phyloP scores from a whole-genome alignment of 495 filamentous ascomycete genomes.

The Bacidia rubella region DNA sequence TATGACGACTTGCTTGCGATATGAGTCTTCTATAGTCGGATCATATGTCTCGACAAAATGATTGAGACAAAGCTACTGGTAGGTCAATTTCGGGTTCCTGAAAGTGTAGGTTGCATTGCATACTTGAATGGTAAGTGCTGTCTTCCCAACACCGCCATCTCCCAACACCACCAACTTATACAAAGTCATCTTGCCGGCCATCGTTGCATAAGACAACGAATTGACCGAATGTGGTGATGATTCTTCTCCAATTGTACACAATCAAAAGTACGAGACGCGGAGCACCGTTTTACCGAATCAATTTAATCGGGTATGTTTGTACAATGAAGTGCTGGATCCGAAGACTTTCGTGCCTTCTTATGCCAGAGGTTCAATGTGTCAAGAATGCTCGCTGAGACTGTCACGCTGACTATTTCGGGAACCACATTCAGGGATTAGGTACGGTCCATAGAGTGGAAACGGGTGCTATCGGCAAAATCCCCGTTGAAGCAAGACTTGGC shows the following conservation, averaged over 20 bases:
- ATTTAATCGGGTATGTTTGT: no score
- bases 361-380: no score
- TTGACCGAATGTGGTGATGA: no score
- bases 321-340: no score
- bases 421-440: background rate
- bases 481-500: background rate
- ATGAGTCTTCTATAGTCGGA: constrained; percentile 93
- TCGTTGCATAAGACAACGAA: constrained; percentile 19
- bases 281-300: no score
- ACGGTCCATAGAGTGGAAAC: background rate
- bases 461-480: background rate
- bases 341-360: no score
- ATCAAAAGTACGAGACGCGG: no score
- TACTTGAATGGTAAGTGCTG: constrained; percentile 92
- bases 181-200: constrained; percentile 82
- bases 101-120: background rate
- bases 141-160: constrained; percentile 89
- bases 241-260: no score
- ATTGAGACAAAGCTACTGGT: constrained; percentile 52
- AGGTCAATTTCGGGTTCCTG: constrained; percentile 5
- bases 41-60: constrained; percentile 86
- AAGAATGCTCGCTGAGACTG: background rate
- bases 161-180: constrained; percentile 98
- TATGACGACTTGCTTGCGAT: constrained; percentile 96
- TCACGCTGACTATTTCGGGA: background rate